Evolutionary conservation across 2,329 filamentous ascomycete genomes (phyloP).

Genomic region (Coccinonectria pachysandricola): DNA sequence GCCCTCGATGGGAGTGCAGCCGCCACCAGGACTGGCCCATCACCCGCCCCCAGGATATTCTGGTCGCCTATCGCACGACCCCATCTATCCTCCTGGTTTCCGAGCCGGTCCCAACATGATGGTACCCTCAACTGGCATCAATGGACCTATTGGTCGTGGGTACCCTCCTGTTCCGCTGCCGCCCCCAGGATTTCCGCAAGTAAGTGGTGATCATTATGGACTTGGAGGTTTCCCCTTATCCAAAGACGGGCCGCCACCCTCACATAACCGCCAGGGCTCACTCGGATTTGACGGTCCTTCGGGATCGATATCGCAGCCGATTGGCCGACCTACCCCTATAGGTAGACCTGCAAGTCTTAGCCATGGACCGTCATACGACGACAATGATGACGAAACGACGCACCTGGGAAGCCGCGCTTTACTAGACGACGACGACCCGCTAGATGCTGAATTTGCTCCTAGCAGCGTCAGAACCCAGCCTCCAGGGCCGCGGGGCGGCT

Average conservation of each 20-base stretch:
- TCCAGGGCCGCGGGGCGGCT: constrained; percentile 37
- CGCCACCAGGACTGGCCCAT: constrained; percentile 28
- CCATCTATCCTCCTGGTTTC: constrained; percentile 37
- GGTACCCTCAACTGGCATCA: constrained; percentile 42
- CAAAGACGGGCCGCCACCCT: constrained; percentile 23
- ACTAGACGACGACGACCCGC: constrained; percentile 60
- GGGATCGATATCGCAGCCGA: constrained; percentile 54
- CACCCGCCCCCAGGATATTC: constrained; percentile 40
- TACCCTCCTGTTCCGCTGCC: constrained; percentile 30
- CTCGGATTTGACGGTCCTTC: constrained; percentile 51
- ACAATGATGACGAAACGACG: constrained; percentile 61
- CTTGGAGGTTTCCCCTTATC: constrained; percentile 23
- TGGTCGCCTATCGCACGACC: constrained; percentile 45
- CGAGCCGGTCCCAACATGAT: constrained; percentile 36
- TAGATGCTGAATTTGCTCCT: constrained; percentile 23
- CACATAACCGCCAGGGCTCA: constrained; percentile 70
- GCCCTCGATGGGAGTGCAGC: constrained; percentile 44
- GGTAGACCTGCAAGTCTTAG: constrained; percentile 71
- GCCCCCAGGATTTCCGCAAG: constrained; percentile 28
- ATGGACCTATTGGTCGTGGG: constrained; percentile 31
- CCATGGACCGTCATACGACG: constrained; percentile 38
- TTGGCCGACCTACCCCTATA: constrained; percentile 76
- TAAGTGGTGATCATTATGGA: constrained; percentile 21
- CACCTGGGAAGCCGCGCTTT: constrained; percentile 88
- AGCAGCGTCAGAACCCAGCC: constrained; percentile 36